Conservation (phyloP, 352 stramenopile species). For the Pythium vanterpoolii region DNA sequence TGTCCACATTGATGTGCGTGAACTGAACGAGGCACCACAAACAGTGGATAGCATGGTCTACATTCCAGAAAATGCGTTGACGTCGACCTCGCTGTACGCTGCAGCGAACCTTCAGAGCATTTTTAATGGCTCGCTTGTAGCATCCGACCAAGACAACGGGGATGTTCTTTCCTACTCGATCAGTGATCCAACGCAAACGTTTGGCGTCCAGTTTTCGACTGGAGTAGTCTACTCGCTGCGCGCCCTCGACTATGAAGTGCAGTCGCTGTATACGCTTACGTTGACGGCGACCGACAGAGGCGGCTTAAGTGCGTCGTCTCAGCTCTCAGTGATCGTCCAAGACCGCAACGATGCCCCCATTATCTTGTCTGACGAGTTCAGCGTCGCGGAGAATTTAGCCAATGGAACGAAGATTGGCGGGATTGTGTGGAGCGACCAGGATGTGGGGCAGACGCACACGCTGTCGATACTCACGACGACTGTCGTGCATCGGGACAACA, state of each 20-base stretch:
- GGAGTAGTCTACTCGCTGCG: slow-evolving; percentile 15
- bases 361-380: slow-evolving; percentile 6
- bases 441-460: slow-evolving; percentile 13
- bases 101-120: background rate
- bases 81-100: slow-evolving; percentile 1
- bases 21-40: slow-evolving; percentile 31
- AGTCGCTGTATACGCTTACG: slow-evolving; percentile 13
- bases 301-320: background rate
- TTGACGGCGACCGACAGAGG: slow-evolving; percentile 18
- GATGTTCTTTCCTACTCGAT: slow-evolving; percentile 19
- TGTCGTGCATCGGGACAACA: slow-evolving; percentile 9
- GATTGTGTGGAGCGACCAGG: slow-evolving; percentile 18
- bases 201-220: slow-evolving; percentile 12
- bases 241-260: slow-evolving; percentile 20
- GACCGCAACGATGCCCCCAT: slow-evolving; percentile 28
- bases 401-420: slow-evolving; percentile 12
- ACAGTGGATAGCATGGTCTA: slow-evolving; percentile 18
- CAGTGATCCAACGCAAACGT: slow-evolving; percentile 13
- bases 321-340: slow-evolving; percentile 20
- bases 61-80: slow-evolving; percentile 26
- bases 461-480: slow-evolving; percentile 15
- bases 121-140: slow-evolving; percentile 19
- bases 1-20: slow-evolving; percentile 19
- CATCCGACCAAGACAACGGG: slow-evolving; percentile 17
- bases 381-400: slow-evolving; percentile 15